Base-by-base conservation (phyloP, 805 yeast species). In the Blastobotrys americana region DNA sequence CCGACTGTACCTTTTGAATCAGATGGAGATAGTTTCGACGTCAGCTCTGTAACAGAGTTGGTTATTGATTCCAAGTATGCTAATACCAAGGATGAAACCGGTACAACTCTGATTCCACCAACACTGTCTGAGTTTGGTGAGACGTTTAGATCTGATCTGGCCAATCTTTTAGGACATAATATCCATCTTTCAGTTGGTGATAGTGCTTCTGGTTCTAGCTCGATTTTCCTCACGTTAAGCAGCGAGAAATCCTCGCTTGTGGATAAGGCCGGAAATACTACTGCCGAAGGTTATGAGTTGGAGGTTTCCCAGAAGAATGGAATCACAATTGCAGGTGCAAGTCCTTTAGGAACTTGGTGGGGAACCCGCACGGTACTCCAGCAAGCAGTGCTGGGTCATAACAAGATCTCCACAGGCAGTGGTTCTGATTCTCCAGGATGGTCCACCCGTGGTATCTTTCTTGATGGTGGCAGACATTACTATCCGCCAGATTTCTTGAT, bases 41-140 rank as follows among this genome's bases (percentile, higher is more conserved):
- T 36, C 39, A 17, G 23, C 5, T n/a, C n/a, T 8, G 19, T 36
- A 6, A 6, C 17, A 5, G 39, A 8, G 8, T 18, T 36, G 5
- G 39, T 17, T 10, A 23, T 36, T 8, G 39, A 36, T 17, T 5
- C 15, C 13, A 36, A 36, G 6, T 36, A 17, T 17, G 9, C 39
- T 13, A 20, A 36, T 9, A n/a, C 39, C 21, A 20, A 13, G 6
- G 39, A 36, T 13, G 6, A 36, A 13, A 34, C 18, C 34, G 44
- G 44, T 5, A n/a, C 25, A 8, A 41, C 44, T 4, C 27, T 37
- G 35, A 39, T 47, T 45, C 44, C 51, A 25, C 40, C 53, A 44
- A 54, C 46, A 34, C 37, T 41, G 27, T 16, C 18, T 40, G 57
- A 52, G 50, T 58, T 50, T 44, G 19, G 51, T 51, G 55, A 53